Conservation (phyloP, 495 filamentous ascomycete species). For the Neurospora sp. region DNA sequence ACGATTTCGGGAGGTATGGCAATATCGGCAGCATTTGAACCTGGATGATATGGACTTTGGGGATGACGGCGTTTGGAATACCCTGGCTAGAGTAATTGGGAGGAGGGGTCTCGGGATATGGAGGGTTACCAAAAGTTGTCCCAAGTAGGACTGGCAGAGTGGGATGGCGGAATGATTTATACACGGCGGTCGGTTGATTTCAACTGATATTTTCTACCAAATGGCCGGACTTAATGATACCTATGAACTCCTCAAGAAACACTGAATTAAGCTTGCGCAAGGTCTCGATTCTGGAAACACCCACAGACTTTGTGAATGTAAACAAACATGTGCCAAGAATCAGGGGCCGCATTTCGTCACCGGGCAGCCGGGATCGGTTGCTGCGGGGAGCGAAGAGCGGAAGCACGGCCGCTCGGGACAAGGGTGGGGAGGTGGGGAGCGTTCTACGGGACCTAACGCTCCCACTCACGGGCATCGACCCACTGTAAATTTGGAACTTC, state of each 20-base stretch:
- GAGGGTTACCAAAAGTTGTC: slow-evolving; percentile 54
- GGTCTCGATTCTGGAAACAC: neutral
- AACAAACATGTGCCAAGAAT: neutral
- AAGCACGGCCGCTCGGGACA: neutral
- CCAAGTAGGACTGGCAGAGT: slow-evolving; percentile 1
- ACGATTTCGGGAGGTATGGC: slow-evolving; percentile 59
- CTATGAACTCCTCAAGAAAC: neutral
- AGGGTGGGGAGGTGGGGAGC: neutral
- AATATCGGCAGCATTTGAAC: slow-evolving; percentile 64
- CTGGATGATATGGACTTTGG: slow-evolving; percentile 89
- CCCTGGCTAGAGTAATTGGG: slow-evolving; percentile 65
- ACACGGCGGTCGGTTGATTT: neutral
- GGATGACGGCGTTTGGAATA: slow-evolving; percentile 69
- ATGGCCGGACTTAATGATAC: neutral
- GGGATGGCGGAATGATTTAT: neutral
- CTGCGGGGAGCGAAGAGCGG: neutral
- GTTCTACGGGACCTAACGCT: neutral
- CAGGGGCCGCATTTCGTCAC: neutral
- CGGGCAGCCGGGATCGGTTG: neutral
- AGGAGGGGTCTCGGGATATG: slow-evolving; percentile 72
- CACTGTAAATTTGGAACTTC: slow-evolving; percentile 6
- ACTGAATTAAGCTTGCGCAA: neutral
- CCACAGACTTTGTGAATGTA: neutral
- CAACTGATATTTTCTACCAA: neutral
- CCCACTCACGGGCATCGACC: neutral